These are phyloP conservation scores for Phytophthora tentaculata DNA, from an alignment of 352 stramenopile genomes.

Conservation along the genomic window DNA sequence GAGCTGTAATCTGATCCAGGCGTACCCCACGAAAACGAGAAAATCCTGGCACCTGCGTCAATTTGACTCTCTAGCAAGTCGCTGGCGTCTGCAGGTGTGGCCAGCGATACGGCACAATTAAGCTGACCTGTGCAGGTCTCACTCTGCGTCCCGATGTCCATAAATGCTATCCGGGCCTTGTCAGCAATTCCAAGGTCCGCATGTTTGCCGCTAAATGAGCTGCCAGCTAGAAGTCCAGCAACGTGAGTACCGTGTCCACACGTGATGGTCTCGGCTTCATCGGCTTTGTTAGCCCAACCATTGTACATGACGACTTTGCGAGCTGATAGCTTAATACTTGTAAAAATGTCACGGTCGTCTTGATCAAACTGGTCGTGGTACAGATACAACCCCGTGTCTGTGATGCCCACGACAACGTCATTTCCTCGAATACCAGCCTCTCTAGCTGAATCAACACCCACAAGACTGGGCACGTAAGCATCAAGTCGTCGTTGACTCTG, in stretches of 20 bases:
- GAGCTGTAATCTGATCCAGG: constrained; percentile 77
- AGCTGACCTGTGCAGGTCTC: constrained; percentile 50
- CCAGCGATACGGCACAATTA: constrained; percentile 61
- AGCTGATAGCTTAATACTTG: constrained; percentile 41
- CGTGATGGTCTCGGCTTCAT: constrained; percentile 69
- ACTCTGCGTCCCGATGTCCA: constrained; percentile 85
- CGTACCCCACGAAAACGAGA: constrained; percentile 88
- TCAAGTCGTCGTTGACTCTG: constrained; percentile 60
- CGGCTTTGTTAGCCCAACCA: constrained; percentile 65
- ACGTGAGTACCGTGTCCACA: constrained; percentile 92
- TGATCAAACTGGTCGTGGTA: constrained; percentile 89
- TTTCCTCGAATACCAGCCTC: constrained; percentile 71
- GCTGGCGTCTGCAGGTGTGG: constrained; percentile 64
- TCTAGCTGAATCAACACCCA: constrained; percentile 70
- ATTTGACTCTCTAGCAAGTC: constrained; percentile 78
- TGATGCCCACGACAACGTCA: constrained; percentile 80
- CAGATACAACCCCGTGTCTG: constrained; percentile 81
- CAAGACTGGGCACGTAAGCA: constrained; percentile 59
- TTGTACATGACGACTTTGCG: constrained; percentile 87
- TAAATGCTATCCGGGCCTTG: constrained; percentile 89
- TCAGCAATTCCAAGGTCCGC: constrained; percentile 74
- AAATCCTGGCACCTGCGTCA: constrained; percentile 72
- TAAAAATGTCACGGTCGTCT: constrained; percentile 56
- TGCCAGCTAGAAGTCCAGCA: constrained; percentile 78
- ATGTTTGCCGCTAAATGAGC: constrained; percentile 66